phyloP scores from a whole-genome alignment of 164 flowering plant species.

The Nymphaea colorata region DNA sequence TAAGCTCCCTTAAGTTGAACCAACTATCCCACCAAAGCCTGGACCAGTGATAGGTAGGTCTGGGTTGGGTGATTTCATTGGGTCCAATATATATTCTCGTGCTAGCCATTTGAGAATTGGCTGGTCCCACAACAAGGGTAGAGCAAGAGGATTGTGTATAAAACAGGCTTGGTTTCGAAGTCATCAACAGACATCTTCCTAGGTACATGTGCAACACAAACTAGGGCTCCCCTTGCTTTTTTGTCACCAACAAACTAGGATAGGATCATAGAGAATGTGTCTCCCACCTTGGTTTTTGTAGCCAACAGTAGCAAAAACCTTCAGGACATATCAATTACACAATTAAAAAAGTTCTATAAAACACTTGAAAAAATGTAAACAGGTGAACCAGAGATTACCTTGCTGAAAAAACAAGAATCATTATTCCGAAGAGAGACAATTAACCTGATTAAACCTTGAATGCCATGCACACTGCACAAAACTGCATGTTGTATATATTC shows the following conservation, averaged over 20 bases:
- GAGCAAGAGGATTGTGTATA: slow-evolving; percentile 96
- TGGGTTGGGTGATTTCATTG: slow-evolving; percentile 84
- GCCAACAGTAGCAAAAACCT: slow-evolving; percentile 86
- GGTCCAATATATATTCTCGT: slow-evolving; percentile 83
- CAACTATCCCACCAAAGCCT: slow-evolving; percentile 94
- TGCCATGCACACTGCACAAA: slow-evolving; percentile 97
- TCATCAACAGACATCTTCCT: slow-evolving; percentile 88
- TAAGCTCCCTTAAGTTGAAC: slow-evolving; percentile 76
- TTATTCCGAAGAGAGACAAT: slow-evolving; percentile 8
- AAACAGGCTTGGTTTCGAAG: slow-evolving; percentile 60
- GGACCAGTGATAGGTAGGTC: slow-evolving; percentile 92
- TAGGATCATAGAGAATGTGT: slow-evolving; percentile 88
- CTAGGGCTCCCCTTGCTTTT: slow-evolving; percentile 97
- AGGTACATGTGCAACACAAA: slow-evolving; percentile 93
- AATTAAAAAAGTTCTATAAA: background rate
- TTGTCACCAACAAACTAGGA: too few species aligned
- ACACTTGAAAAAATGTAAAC: background rate
- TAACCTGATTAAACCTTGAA: slow-evolving; percentile 96
- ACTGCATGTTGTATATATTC: slow-evolving; percentile 82
- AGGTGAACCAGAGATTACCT: background rate
- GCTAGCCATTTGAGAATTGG: slow-evolving; percentile 89
- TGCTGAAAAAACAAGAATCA: background rate
- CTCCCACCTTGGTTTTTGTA: slow-evolving; percentile 90
- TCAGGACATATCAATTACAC: background rate
- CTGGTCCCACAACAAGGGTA: slow-evolving; percentile 91